Conservation (phyloP, 805 yeast genomes). For the Pichia phayaonensis region DNA sequence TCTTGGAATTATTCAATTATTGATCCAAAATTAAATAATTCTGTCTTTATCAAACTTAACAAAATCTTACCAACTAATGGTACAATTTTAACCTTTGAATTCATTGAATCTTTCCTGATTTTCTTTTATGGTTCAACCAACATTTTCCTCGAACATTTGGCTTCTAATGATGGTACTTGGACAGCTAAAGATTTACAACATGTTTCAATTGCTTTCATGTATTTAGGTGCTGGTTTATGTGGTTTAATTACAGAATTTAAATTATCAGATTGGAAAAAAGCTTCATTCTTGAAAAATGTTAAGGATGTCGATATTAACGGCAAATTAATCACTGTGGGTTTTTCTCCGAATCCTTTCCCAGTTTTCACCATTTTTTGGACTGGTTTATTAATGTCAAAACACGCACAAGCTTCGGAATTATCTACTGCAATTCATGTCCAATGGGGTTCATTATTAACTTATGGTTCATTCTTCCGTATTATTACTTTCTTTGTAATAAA, state of each 20-base stretch:
- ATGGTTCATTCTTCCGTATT: constrained; percentile 72
- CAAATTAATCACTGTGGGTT: constrained; percentile 51
- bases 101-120: constrained; percentile 70
- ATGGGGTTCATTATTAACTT: constrained; percentile 86
- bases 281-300: constrained; percentile 15
- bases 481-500: constrained; percentile 52
- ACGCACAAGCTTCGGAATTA: constrained; percentile 71
- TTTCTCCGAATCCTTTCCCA: constrained; percentile 91
- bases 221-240: constrained; percentile 85
- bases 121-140: constrained; percentile 87
- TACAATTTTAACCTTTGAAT: constrained; percentile 67
- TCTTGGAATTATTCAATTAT: constrained; percentile 67
- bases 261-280: constrained; percentile 50
- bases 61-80: constrained; percentile 23
- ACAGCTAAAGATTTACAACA: constrained; percentile 86
- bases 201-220: constrained; percentile 85
- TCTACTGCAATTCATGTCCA: constrained; percentile 80
- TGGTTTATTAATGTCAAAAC: constrained; percentile 91
- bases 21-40: constrained; percentile 16
- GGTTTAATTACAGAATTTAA: constrained; percentile 77
- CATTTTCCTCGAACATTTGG: constrained; percentile 83
- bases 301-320: neutral
- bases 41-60: neutral
- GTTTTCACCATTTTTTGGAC: constrained; percentile 93
- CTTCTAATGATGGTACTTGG: constrained; percentile 75